Base-by-base conservation (phyloP, 768 basidiomycete genomes). In the Lentinus tigrinus region DNA sequence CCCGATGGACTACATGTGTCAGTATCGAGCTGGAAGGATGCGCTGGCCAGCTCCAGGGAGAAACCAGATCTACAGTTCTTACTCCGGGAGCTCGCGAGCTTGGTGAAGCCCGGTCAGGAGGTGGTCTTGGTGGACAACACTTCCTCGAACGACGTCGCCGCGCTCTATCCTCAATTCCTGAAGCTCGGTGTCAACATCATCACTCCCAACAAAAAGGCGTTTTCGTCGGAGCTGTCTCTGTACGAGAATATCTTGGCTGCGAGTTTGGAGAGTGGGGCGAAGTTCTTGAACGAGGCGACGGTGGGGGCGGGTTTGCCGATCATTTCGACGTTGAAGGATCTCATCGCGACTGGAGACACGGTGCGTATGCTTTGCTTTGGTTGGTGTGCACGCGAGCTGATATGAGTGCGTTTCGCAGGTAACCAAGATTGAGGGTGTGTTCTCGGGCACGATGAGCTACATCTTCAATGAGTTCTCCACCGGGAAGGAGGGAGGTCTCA, bases 171-270 rank as follows among this genome's bases (percentile, higher is more conserved):
- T 0, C 74, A 75, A 37, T 89, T 95, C 75, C 75, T 98, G 43
- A 75, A 77, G 49, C 81, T 81, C 4, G 95, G 95, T 3, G 82
- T 98, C 58, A 83, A 87, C 68, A 85, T 99, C 65, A 85, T 96
- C 46, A 99, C 97, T 1, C 96, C 97, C 16, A 99, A 98, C 80
- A 99, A 99, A 74, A 98, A 98, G 74, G 97, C 91, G 0, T 93
- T 88, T 69, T 95, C 93, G 14, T 88, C 89, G 0, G 77, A 84
- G 19, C 75, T 85, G 27, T 65, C 63, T 19, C 75, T 97, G 37
- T 98, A 89, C 69, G 75, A 88, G 51, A 71, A 75, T 23, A 94
- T 98, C 62, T 60, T 88, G 23, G 67, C 67, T 4, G 84, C 90
- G 3, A 83, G 82, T 60, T 72, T 75, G 55, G 78, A 78, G 56